Evolutionary conservation across 2,329 filamentous ascomycete species (phyloP), one percentile per base, ranked within the genome.

Genomic region (Paraphaeosphaeria sporulosa): DNA sequence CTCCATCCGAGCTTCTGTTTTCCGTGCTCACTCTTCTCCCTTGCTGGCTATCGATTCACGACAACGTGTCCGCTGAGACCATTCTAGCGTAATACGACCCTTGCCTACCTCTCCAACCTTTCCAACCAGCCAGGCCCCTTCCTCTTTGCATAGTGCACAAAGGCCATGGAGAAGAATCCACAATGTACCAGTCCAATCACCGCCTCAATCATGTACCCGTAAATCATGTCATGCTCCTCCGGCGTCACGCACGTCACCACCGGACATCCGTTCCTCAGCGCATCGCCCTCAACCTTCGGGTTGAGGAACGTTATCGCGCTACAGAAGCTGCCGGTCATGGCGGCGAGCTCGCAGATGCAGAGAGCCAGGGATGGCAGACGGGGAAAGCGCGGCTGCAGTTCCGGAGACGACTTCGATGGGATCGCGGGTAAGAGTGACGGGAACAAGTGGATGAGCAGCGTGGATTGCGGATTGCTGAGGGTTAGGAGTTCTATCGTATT

Each of bases 121-220:
- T 15, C 40, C 27, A 54, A 10, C 51, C 51, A 54, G 7, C 27
- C 51, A 23, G 38, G 40, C 2, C 8, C 51, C 40, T 55, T 55
- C 40, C 42, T 47, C 52, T 55, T 46, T 23, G 44, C 23, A 9
- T 30, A 55, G 23, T 55, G 52, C 9, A 46, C 27, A 23, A 36
- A 6, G 12, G 52, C 52, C 42, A 55, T 55, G 3, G 36, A 12
- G 42, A 55, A 46, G 40, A 55, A 55, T n/a, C 52, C 52, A 13
- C 36, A 12, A 25, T 55, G 52, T 3, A 55, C 13, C 23, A 55
- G 30, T 2, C 27, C 52, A 4, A 55, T 30, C n/a, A 46, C 10
- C 10, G 36, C 52, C 42, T 55, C 40, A 3, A 46, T n/a, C 5
- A 46, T 36, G 25, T 55, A 55, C 4, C 27, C 40, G 10, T 34